Percentiles rank a stretch among this genome's conserved stretches.
Evolutionary conservation across 1,139 yeast species (phyloP).

Genomic region (Zygotorulaspora mrakii): DNA sequence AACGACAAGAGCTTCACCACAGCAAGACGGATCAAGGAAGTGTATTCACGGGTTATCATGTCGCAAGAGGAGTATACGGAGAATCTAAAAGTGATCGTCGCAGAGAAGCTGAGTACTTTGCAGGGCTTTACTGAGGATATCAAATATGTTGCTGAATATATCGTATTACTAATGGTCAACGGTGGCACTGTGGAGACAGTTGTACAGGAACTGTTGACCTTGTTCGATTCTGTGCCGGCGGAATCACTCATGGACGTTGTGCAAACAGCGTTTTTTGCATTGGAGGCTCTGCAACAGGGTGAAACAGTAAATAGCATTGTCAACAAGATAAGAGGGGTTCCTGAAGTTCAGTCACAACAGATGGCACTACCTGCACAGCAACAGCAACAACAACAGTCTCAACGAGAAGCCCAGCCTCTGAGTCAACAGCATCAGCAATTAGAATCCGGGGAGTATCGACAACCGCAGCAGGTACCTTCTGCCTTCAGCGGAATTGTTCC

Average conservation of each 20-base stretch:
- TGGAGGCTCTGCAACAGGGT: conserved; percentile 43
- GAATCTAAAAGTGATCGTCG: conserved; percentile 38
- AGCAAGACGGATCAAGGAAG: not conserved
- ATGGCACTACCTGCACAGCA: conserved; percentile 9
- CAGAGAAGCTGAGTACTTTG: conserved; percentile 36
- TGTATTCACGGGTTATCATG: conserved; percentile 19
- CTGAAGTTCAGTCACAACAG: conserved; percentile 19
- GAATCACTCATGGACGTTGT: conserved; percentile 40
- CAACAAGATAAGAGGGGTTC: conserved; percentile 28
- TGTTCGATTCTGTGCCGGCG: conserved; percentile 63
- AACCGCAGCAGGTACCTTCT: conserved; percentile 21
- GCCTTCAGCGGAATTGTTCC: conserved; percentile 33
- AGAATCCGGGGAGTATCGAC: conserved; percentile 15
- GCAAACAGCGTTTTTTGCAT: conserved; percentile 53
- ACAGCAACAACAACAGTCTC: conserved; percentile 15
- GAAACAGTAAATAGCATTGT: conserved; percentile 34
- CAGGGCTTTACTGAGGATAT: conserved; percentile 58
- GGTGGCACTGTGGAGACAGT: conserved; percentile 65
- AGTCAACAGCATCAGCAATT: conserved; percentile 14
- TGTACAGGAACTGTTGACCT: conserved; percentile 56
- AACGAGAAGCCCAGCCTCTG: conserved; percentile 12
- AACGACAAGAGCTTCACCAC: no score
- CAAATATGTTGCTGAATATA: conserved; percentile 74
- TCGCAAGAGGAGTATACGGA: conserved; percentile 35
- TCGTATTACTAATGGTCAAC: conserved; percentile 68